phyloP scores from a whole-genome alignment of 805 yeast genomes.

The Ogataea thermomethanolica region DNA sequence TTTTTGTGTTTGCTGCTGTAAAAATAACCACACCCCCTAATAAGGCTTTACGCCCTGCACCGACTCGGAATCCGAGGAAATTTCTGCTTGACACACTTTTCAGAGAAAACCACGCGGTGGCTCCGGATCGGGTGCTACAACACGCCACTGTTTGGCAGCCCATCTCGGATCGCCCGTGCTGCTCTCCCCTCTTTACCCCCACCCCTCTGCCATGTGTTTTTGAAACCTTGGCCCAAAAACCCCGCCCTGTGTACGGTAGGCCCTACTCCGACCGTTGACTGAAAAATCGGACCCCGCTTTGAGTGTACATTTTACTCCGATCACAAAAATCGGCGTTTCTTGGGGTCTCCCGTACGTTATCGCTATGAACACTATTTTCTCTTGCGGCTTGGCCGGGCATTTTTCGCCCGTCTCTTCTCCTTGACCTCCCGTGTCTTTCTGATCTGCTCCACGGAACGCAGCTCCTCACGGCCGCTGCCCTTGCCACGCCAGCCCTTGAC shows the following conservation, averaged over 20 bases:
- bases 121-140: too few species aligned
- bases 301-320: background rate
- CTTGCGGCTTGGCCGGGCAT: constrained; percentile 67
- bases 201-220: background rate
- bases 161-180: background rate
- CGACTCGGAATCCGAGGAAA: constrained; percentile 6
- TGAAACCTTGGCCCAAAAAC: background rate
- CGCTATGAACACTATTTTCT: constrained; percentile 23
- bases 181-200: constrained; percentile 13
- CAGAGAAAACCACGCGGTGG: too few species aligned
- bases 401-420: constrained; percentile 78
- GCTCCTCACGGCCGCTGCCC: constrained; percentile 38
- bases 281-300: constrained; percentile 1
- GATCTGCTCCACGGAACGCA: constrained; percentile 69
- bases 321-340: background rate
- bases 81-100: background rate
- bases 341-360: background rate
- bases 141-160: too few species aligned
- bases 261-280: background rate
- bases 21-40: constrained; percentile 2
- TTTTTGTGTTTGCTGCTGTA: background rate
- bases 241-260: constrained; percentile 1
- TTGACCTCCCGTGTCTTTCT: constrained; percentile 67
- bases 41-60: constrained; percentile 7
- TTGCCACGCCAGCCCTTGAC: constrained; percentile 63